A percentile compares a stretch with the other conserved stretches of the same genome.
Evolutionary conservation across 805 yeast genomes (phyloP).

Genomic region (Cyberlindnera japonica): DNA sequence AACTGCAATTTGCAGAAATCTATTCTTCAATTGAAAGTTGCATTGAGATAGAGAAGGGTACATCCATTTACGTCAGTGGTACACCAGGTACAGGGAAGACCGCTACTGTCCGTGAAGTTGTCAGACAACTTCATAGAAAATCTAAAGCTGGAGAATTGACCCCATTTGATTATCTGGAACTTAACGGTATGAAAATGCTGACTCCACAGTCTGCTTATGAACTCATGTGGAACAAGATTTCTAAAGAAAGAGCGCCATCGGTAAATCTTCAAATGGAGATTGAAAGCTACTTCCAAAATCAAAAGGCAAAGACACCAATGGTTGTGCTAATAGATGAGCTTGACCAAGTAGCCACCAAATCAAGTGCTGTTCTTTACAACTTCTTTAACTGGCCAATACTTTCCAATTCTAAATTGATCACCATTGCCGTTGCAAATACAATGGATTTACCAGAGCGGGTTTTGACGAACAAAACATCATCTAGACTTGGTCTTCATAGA

Average conservation of each 20-base stretch:
- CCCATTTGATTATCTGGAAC: constrained; percentile 72
- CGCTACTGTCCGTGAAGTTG: constrained; percentile 84
- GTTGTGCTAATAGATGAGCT: constrained; percentile 87
- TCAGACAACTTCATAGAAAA: constrained; percentile 56
- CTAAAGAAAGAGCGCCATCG: constrained; percentile 53
- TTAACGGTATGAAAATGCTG: constrained; percentile 84
- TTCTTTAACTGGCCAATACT: constrained; percentile 97
- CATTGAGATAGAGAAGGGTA: constrained; percentile 65
- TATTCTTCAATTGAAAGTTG: constrained; percentile 69
- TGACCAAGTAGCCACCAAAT: constrained; percentile 83
- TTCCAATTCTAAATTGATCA: constrained; percentile 71
- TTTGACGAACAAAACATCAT: constrained; percentile 82
- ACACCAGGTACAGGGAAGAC: constrained; percentile 99
- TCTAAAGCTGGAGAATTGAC: constrained; percentile 36
- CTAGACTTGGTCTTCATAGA: constrained; percentile 84
- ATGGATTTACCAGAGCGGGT: constrained; percentile 95
- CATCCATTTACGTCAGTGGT: constrained; percentile 89
- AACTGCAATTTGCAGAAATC: constrained; percentile 70
- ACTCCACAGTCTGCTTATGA: constrained; percentile 82
- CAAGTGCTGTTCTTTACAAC: constrained; percentile 87
- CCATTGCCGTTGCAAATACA: constrained; percentile 92
- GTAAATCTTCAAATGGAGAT: constrained; percentile 43
- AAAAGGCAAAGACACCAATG: constrained; percentile 31
- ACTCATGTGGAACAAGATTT: constrained; percentile 70
- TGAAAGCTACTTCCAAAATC: constrained; percentile 62